Evolutionary conservation across 441 rosid genomes (phyloP), one percentile per base, ranked within the genome.

Genomic region (Populus hybrid): DNA sequence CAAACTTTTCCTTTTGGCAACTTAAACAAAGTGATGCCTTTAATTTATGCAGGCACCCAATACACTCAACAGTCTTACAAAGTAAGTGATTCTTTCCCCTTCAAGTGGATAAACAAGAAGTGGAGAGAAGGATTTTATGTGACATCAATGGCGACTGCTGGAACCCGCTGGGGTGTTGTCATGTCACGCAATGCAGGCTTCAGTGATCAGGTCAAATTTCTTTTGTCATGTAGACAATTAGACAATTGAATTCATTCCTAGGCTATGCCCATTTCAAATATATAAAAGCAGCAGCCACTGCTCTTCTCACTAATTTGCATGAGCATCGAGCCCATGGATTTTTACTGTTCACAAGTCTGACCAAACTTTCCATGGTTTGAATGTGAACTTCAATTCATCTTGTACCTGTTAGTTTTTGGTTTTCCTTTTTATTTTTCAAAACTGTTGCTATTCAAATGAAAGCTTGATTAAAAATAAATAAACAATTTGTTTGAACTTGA

Each of bases 151-250:
- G 96, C 99, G 16, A 96, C 99, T 80, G 97, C 99, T 81, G 99
- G 98, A 84, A 93, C 86, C 81, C 88, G 98, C 50, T 96, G 98
- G 99, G 99, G 98, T 76, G 93, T 94, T 78, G 99, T 96, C 78
- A 96, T 96, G 99, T 96, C 99, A 83, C 99, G 99, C 77, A 96
- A 96, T 85, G 93, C 99, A 80, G 99, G 99, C 77, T 96, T 94
- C 83, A 94, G 94, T 81, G 93, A 94, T 76, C 99, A 96, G 97
- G 99, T 96, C 57, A 20, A 81, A 38, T 79, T 77, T 69, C 42
- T 65, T 30, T 72, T 76, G 16, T 18, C n/a, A 24, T 85, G 65
- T 50, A 3, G 6, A 21, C 66, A 21, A 21, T 61, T 61, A 42
- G 12, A 61, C 66, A 61, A 61, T 61, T 61, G 36, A 68, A 26